Evolutionary conservation across 441 rosid genomes (phyloP), one percentile per base, ranked within the genome.

Genomic region (Syzygium malaccense): DNA sequence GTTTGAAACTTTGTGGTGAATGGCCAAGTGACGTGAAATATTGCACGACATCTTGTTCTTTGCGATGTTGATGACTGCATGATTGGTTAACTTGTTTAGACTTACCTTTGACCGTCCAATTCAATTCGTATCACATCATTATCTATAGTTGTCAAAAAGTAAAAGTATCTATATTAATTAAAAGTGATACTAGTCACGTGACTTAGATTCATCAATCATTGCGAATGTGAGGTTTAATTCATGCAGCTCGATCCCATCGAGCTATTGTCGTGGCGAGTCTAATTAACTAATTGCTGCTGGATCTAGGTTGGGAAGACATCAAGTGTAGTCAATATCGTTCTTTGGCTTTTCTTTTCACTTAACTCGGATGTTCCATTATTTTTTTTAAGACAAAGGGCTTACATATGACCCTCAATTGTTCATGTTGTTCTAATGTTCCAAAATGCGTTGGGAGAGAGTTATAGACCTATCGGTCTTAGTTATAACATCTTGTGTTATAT

Each of bases 401-500:
- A 71, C 49, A 1, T 37, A 71, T 20, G 80, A 4, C 80, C 49
- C 49, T 20, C 1, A 28, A 37, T 37, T 71, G 48, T 71, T 71
- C 25, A 71, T 37, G 8, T 71, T 20, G 80, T 37, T 71, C 28
- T 41, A 71, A 12, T 71, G 28, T 71, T 37, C 15, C 45, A 20
- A 71, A 71, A 37, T 2, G 28, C 14, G 49, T 37, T 20, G 28
- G 8, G 49, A 37, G 49, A 37, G 37, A 71, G 28, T 37, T 71
- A 4, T 66, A 71, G 0, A 19, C 1, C 37, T 14, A 15, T 37
- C 0, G 15, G 20, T 58, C 49, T 37, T 37, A 33, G 26, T 0
- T 33, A 37, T 33, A 37, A 71, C 80, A 71, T 19, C 0, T 68
- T 33, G 0, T n/a, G 18, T 8, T 64, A 3, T 17, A 64, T 64